Evolutionary conservation across 2,329 filamentous ascomycete species (phyloP).

Genomic region (Macrophomina tecta): DNA sequence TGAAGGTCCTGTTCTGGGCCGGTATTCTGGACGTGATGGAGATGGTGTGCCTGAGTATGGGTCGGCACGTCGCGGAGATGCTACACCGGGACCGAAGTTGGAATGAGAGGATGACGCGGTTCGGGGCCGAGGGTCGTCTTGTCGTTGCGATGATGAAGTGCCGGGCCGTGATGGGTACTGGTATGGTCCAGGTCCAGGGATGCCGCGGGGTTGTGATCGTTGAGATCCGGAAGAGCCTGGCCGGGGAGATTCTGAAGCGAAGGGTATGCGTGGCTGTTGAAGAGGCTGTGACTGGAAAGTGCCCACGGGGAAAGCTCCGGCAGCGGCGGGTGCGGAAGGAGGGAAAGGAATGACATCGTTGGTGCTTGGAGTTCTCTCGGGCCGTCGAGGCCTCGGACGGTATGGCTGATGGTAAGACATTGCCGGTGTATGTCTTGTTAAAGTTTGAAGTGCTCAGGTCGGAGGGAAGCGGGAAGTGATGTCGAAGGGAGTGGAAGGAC

Average conservation of each 20-base stretch:
- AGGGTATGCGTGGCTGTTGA: constrained; percentile 10
- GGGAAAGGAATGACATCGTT: constrained; percentile 15
- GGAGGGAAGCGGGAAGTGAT: background rate
- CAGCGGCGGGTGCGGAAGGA: constrained; percentile 7
- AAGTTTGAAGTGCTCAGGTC: background rate
- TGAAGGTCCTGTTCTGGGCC: background rate
- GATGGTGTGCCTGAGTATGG: background rate
- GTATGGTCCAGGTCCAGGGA: background rate
- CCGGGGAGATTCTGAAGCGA: background rate
- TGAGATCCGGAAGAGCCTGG: constrained; percentile 3
- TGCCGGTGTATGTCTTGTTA: background rate
- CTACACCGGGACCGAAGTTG: background rate
- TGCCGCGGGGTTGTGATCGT: background rate
- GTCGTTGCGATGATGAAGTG: background rate
- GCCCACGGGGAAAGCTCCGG: no score
- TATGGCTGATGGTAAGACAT: constrained; percentile 19
- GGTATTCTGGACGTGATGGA: background rate
- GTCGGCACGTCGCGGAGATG: background rate
- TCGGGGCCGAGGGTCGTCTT: background rate
- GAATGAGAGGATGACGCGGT: background rate
- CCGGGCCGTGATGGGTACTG: constrained; percentile 1
- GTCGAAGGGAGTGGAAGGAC: background rate
- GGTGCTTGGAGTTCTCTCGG: constrained; percentile 23
- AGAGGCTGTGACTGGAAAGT: background rate
- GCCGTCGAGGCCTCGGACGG: constrained; percentile 5